Base-by-base conservation (phyloP, 768 basidiomycete species). In the Galerina sulciceps region DNA sequence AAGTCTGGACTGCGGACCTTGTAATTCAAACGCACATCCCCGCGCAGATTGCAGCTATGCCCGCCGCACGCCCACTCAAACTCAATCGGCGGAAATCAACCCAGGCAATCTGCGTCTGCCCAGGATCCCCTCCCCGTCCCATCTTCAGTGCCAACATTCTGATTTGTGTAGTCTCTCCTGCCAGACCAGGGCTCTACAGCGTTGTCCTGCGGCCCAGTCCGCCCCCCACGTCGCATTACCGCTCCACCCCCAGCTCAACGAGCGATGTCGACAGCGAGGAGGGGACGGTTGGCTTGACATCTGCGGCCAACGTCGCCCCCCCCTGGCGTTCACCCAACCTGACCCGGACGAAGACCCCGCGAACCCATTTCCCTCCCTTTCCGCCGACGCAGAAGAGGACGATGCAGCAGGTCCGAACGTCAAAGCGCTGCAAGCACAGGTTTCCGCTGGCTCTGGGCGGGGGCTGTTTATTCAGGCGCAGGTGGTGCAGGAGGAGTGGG, bases 291-390 rank as follows among this genome's bases (percentile, higher is more conserved):
- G 8, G 8, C 26, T 60, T 72, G 40, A 72, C 65, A 18, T 72
- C 70, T 23, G 71, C 69, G 3, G 69, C 71, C 9, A 72, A 72
- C 50, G 67, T 72, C 6, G 70, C 71, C 10, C 71, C 71, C 2
- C 58, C 64, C n/a, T n/a, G 1, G 66, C 69, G 1, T 72, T 58
- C 55, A 62, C 57, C 40, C 65, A 65, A 17, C 55, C 65, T 1
- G 63, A 63, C 14, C 62, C 64, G 34, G 62, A 62, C 13, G 54
- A 58, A 34, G 64, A 57, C 23, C 55, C 59, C 14, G 52, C 61
- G 2, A 48, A 48, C 15, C 56, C 47, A 1, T 10, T 55, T 10
- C 13, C 52, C 52, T n/a, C 34, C 50, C 13, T 41, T 15, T 37
- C 45, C 23, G 49, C 49, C 17, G 53, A 55, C 14, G 40, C 50